phyloP scores from a whole-genome alignment of 1,139 yeast genomes.

The Arxiozyma slooffiae region DNA sequence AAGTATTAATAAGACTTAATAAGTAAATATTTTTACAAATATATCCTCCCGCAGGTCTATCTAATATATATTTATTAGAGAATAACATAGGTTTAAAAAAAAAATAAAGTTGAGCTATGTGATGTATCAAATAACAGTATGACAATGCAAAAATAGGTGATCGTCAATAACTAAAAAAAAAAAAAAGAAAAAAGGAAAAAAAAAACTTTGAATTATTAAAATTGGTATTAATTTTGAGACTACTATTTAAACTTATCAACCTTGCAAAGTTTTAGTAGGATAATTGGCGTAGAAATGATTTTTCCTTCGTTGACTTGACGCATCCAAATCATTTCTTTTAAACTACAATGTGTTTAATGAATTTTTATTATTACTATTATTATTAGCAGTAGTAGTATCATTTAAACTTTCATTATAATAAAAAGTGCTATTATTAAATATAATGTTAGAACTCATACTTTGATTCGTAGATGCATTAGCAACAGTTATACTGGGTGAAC shows the following conservation, averaged over 20 bases:
- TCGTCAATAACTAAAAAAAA: not conserved
- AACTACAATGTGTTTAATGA: not conserved
- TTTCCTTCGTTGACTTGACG: conserved; percentile 1
- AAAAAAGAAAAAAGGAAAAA: not conserved
- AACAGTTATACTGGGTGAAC: not conserved
- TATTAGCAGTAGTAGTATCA: not conserved
- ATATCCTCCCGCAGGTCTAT: not conserved
- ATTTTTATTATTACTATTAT: not conserved
- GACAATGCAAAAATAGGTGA: not conserved
- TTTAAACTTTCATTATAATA: not conserved
- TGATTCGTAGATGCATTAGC: too few relatives aligned
- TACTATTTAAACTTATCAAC: conserved; percentile 2
- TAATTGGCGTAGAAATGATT: conserved; percentile 4
- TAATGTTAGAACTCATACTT: too few relatives aligned
- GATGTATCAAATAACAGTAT: not conserved
- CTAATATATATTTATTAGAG: not conserved
- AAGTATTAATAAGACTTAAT: not conserved
- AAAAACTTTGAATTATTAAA: not conserved
- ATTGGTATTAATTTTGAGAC: not conserved
- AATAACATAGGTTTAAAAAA: not conserved
- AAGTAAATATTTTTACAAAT: not conserved
- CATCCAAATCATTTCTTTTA: not conserved
- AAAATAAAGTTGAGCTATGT: not conserved
- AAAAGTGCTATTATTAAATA: not conserved
- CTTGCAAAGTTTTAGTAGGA: not conserved